A percentile compares a stretch with the other conserved stretches of the same genome.
These are phyloP conservation scores for Voacanga thouarsii DNA, from an alignment of 257 asterid species.

Conservation along the genomic window DNA sequence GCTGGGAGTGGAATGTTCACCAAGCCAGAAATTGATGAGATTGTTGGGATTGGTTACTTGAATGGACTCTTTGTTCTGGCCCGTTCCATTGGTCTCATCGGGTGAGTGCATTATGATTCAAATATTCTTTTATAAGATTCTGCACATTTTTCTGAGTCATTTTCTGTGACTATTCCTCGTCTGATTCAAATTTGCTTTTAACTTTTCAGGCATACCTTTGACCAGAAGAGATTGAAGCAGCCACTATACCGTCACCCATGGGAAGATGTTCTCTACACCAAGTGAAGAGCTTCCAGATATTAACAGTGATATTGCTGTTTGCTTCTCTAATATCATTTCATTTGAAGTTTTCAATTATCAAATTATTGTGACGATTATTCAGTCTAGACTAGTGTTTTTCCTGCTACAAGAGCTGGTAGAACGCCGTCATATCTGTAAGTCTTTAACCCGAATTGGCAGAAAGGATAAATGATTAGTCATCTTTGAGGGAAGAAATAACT, in stretches of 20 bases:
- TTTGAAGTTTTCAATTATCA: conserved; percentile 23
- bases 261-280: conserved; percentile 99
- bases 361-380: conserved; percentile 29
- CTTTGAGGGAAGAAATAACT: conserved; percentile 13
- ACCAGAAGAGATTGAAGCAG: conserved; percentile 97
- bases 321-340: neutral
- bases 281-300: conserved; percentile 39
- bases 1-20: conserved; percentile 99
- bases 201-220: conserved; percentile 83
- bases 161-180: neutral
- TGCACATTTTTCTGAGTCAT: neutral
- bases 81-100: conserved; percentile 99
- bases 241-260: conserved; percentile 99
- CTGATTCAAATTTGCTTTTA: conserved; percentile 5
- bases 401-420: conserved; percentile 24
- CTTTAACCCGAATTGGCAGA: conserved; percentile 14
- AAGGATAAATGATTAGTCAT: conserved; percentile 6
- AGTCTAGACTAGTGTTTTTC: conserved; percentile 30
- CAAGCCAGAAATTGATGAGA: conserved; percentile 90
- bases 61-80: conserved; percentile 98
- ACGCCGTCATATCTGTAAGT: conserved; percentile 23
- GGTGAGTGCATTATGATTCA: conserved; percentile 47
- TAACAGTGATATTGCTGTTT: conserved; percentile 10
- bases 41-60: conserved; percentile 87
- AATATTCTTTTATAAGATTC: neutral